These are phyloP conservation scores for Pinus albicaulis DNA, from an alignment of 75 land plant genomes.

Conservation along the genomic window DNA sequence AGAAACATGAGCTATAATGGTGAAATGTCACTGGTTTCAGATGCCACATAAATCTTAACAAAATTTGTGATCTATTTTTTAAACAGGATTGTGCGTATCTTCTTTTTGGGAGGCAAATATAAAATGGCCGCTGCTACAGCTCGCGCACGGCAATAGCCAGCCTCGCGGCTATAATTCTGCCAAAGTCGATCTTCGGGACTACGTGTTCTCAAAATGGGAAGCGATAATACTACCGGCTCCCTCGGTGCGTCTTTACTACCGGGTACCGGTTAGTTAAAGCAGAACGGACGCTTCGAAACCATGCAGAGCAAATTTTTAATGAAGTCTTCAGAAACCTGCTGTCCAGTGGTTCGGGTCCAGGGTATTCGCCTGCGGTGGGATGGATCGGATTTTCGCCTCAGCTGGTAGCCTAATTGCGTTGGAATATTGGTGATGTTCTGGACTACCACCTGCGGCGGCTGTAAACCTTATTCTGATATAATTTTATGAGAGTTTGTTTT, in stretches of 20 bases:
- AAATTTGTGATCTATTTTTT: neutral
- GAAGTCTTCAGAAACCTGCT: neutral
- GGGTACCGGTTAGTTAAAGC: slow-evolving; percentile 33
- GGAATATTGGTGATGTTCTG: slow-evolving; percentile 99
- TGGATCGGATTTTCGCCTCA: slow-evolving; percentile 61
- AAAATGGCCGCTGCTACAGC: slow-evolving; percentile 39
- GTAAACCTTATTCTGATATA: slow-evolving; percentile 27
- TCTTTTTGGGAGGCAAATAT: neutral
- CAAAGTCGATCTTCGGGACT: slow-evolving; percentile 1
- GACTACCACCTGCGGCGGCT: slow-evolving; percentile 93
- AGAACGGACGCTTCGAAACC: slow-evolving; percentile 16
- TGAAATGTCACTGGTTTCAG: neutral
- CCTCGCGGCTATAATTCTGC: slow-evolving; percentile 1
- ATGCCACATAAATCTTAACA: neutral
- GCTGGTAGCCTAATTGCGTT: slow-evolving; percentile 80
- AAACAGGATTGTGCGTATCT: neutral
- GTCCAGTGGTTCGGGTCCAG: slow-evolving; percentile 2
- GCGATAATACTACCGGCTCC: slow-evolving; percentile 6
- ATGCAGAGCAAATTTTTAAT: slow-evolving; percentile 10
- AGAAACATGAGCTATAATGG: neutral
- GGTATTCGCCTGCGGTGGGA: slow-evolving; percentile 38
- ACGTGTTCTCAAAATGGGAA: slow-evolving; percentile 15
- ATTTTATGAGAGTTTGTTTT: neutral
- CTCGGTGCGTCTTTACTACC: slow-evolving; percentile 18
- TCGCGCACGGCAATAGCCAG: slow-evolving; percentile 14